Evolutionary conservation across 2,329 filamentous ascomycete species (phyloP), one percentile per base, ranked within the genome.

Genomic region (Trichoderma cornu-damae): DNA sequence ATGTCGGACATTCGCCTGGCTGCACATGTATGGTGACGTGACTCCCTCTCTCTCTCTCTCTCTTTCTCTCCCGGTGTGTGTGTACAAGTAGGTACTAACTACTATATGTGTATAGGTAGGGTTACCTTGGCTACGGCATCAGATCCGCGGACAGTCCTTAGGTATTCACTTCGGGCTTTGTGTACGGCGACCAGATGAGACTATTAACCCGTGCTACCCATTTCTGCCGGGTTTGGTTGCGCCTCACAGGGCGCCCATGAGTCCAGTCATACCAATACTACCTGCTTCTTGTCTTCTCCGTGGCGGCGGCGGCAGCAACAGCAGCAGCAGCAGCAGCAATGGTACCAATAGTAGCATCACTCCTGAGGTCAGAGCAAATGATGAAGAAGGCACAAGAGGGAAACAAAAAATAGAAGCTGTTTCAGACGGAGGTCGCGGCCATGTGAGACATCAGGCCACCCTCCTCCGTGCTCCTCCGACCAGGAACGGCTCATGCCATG

Each of bases 391-490:
- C 44, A 34, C 20, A 22, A 24, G n/a, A 37, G 18, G 11, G 11
- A 26, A n/a, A n/a, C 26, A 37, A 22, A 9, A 32, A 42, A 20
- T 12, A 16, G 24, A 12, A 53, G 42, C 22, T 30, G 42, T 37
- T 47, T 46, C 42, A 47, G 28, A 34, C 44, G 28, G 44, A 7
- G 34, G 16, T 20, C 22, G 28, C 44, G 32, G 32, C 22, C 42
- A 30, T 52, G 42, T 55, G 51, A 55, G 51, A 55, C 51, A 55
- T 55, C 51, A 47, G 51, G 32, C 42, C 51, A 47, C 42, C 12
- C 18, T 20, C 9, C 40, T 26, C 37, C 37, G 8, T n/a, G 11
- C 26, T 43, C 38, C 28, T 6, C n/a, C 37, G 16, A 34, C 49
- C 28, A 52, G 28, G 14, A 42, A 34, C 6, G 26, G 37, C 26